Percentiles rank a stretch among this genome's conserved stretches.
phyloP scores from a whole-genome alignment of 495 filamentous ascomycete genomes.

The Collariella sp. region DNA sequence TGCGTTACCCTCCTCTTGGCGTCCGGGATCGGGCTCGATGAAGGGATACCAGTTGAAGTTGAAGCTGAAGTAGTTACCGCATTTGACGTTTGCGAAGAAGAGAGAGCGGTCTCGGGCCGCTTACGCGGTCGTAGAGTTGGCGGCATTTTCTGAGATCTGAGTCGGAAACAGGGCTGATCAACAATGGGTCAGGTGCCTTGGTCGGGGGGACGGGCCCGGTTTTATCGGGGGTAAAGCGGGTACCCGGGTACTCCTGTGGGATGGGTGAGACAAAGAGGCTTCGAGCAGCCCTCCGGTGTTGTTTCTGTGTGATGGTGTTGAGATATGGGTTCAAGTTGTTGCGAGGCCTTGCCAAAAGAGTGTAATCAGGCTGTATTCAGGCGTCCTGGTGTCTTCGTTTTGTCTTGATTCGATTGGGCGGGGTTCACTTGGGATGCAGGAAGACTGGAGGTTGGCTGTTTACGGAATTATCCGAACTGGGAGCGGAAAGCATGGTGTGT shows the following conservation, averaged over 20 bases:
- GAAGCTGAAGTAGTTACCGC: neutral
- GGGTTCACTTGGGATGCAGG: neutral
- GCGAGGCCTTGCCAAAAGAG: no score
- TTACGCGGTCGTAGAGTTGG: conserved; percentile 9
- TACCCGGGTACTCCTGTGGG: neutral
- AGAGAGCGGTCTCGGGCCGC: neutral
- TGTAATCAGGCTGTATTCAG: no score
- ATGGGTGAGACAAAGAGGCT: neutral
- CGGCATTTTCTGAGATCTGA: conserved; percentile 1
- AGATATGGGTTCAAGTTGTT: no score
- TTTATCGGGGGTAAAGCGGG: no score
- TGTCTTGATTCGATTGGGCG: neutral
- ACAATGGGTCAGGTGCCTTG: no score
- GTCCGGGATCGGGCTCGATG: no score
- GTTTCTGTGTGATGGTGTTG: no score
- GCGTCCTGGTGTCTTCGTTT: no score
- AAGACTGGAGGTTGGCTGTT: neutral
- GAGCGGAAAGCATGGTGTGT: no score
- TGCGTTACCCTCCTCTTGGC: neutral
- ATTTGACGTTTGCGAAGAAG: neutral
- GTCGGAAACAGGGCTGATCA: neutral
- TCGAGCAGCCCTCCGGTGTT: neutral
- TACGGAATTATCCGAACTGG: neutral
- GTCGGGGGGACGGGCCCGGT: no score
- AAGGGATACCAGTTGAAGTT: neutral